Conservation (phyloP, 139 green algal species). For the Nannochloris sp. region DNA sequence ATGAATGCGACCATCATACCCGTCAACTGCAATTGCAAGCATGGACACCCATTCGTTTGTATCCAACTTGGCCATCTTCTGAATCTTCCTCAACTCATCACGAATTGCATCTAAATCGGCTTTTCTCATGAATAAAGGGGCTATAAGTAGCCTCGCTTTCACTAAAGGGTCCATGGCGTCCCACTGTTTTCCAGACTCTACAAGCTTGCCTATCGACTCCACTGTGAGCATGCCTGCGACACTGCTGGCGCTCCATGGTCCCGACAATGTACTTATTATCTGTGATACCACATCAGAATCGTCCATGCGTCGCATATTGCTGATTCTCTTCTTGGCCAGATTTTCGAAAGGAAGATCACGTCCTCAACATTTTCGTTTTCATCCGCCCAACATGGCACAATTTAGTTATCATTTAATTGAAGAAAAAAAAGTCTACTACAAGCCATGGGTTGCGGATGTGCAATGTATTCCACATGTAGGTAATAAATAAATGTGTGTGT, state of each 20-base stretch:
- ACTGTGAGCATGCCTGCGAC: conserved; percentile 16
- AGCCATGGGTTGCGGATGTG: too few relatives aligned
- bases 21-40: conserved; percentile 11
- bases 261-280: conserved; percentile 14
- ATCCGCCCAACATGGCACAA: too few relatives aligned
- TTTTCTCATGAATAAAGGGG: conserved; percentile 20
- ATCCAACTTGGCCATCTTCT: background rate
- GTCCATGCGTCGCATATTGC: background rate
- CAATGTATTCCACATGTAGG: too few relatives aligned
- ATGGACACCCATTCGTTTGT: conserved; percentile 27
- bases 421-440: too few relatives aligned
- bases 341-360: too few relatives aligned
- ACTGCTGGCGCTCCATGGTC: conserved; percentile 25
- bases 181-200: conserved; percentile 16
- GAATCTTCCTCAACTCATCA: conserved; percentile 3
- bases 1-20: conserved; percentile 27
- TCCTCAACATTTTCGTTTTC: too few relatives aligned
- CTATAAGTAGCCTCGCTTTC: conserved; percentile 17
- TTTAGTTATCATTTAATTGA: too few relatives aligned
- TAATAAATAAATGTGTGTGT: too few relatives aligned
- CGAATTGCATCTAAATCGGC: conserved; percentile 16
- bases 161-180: conserved; percentile 23
- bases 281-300: conserved; percentile 10
- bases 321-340: too few relatives aligned
- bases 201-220: conserved; percentile 15